These are phyloP conservation scores for Sporothrix humicola DNA, from an alignment of 2,329 filamentous ascomycete genomes.

Conservation along the genomic window DNA sequence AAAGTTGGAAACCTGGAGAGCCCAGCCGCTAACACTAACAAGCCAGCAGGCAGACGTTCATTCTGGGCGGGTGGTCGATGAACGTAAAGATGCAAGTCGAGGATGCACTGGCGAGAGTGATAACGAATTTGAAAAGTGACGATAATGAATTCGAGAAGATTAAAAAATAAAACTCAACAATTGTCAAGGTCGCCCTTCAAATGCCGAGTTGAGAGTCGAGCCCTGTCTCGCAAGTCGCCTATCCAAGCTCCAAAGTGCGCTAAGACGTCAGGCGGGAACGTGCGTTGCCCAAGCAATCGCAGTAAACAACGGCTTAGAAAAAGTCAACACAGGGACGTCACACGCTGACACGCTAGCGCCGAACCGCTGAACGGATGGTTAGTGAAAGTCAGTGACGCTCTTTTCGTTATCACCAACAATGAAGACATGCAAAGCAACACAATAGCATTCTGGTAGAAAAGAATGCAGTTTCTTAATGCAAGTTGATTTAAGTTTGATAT, in stretches of 20 bases:
- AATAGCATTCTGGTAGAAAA: no score
- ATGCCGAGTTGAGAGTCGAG: background rate
- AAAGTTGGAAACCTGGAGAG: background rate
- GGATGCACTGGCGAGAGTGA: background rate
- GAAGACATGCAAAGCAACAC: no score
- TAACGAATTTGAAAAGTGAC: background rate
- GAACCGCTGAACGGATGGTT: background rate
- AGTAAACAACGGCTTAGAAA: slow-evolving; percentile 22
- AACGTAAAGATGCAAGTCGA: background rate
- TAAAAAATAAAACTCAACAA: background rate
- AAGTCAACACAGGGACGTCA: slow-evolving; percentile 5
- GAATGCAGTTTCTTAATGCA: no score
- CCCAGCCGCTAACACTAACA: background rate
- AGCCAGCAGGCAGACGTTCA: slow-evolving; percentile 8
- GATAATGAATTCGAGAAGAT: background rate
- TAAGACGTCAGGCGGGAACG: background rate
- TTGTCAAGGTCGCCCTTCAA: background rate
- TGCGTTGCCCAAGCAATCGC: slow-evolving; percentile 30
- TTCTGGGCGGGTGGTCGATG: background rate
- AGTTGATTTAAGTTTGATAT: no score
- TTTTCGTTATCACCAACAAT: no score
- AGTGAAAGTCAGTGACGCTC: background rate
- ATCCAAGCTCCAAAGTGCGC: background rate
- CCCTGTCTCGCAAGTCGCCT: background rate
- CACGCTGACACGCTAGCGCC: background rate